Conservation (phyloP, 208 protist species). For the Crithidia mellificae region DNA sequence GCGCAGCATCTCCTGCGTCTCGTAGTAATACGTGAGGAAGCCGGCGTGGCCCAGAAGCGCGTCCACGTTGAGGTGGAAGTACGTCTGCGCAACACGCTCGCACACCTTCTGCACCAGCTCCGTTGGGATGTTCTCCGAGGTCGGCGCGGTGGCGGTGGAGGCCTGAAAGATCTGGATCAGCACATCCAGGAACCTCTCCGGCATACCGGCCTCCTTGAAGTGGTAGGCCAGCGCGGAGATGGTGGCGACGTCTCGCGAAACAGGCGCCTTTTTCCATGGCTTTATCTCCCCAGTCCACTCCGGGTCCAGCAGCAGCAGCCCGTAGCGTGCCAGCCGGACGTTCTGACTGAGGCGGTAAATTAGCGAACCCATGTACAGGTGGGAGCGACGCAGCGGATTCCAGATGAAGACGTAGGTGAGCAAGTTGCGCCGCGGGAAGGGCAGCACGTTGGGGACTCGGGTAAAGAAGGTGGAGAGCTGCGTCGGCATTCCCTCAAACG, state of each 20-base stretch:
- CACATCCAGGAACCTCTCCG: constrained; percentile 13
- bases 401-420: constrained; percentile 27
- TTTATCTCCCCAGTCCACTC: constrained; percentile 23
- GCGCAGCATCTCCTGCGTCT: constrained; percentile 39
- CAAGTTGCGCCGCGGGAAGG: constrained; percentile 26
- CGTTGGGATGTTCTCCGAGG: constrained; percentile 5
- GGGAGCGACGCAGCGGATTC: constrained; percentile 16
- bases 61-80: constrained; percentile 15
- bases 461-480: constrained; percentile 17
- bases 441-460: constrained; percentile 4
- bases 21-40: constrained; percentile 40
- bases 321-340: constrained; percentile 24
- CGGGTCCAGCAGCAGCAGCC: constrained; percentile 25
- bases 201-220: constrained; percentile 3
- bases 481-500: constrained; percentile 16
- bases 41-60: constrained; percentile 25
- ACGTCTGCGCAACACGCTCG: neutral
- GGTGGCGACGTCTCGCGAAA: constrained; percentile 22
- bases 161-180: constrained; percentile 21
- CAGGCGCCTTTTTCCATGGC: neutral
- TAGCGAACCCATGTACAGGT: constrained; percentile 14
- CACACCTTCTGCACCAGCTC: constrained; percentile 13
- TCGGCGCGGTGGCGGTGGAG: neutral
- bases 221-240: constrained; percentile 24
- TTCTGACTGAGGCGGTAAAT: constrained; percentile 7